Conservation (phyloP, 1,139 yeast species). For the Candida pseudoviswanathii region DNA sequence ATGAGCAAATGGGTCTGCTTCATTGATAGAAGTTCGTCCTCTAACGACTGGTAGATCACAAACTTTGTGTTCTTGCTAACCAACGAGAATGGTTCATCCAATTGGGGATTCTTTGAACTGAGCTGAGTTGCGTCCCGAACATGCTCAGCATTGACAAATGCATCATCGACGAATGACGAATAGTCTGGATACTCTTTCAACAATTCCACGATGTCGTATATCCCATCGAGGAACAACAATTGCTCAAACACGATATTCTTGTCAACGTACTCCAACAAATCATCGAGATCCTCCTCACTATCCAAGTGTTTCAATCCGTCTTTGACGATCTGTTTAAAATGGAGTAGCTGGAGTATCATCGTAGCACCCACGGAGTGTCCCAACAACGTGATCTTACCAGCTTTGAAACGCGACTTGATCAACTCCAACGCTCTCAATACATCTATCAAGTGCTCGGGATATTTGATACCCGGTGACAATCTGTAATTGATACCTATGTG, state of each 20-base stretch:
- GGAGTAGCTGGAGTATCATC: constrained; percentile 58
- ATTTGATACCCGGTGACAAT: constrained; percentile 60
- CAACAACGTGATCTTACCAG: constrained; percentile 32
- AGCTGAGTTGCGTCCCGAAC: constrained; percentile 29
- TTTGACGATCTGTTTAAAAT: constrained; percentile 22
- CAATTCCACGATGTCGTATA: constrained; percentile 34
- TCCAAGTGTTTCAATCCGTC: constrained; percentile 16
- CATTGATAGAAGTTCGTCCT: constrained; percentile 37
- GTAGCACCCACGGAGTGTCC: constrained; percentile 92
- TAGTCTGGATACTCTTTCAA: constrained; percentile 40
- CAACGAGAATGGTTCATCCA: constrained; percentile 5
- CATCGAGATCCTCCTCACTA: constrained; percentile 2
- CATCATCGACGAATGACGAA: constrained; percentile 32
- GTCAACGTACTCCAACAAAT: constrained; percentile 4
- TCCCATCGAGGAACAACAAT: constrained; percentile 40
- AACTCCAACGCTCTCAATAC: constrained; percentile 46
- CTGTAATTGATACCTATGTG: constrained; percentile 64
- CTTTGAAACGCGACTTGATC: constrained; percentile 22
- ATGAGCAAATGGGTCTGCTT: constrained; percentile 26
- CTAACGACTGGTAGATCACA: constrained; percentile 28
- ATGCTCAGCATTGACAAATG: constrained; percentile 26
- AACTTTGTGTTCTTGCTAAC: constrained; percentile 10
- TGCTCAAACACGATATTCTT: constrained; percentile 13
- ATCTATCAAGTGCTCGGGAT: constrained; percentile 68
- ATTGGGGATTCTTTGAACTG: constrained; percentile 12